phyloP scores from a whole-genome alignment of 352 stramenopile species.

The Phytophthora pinifolia region DNA sequence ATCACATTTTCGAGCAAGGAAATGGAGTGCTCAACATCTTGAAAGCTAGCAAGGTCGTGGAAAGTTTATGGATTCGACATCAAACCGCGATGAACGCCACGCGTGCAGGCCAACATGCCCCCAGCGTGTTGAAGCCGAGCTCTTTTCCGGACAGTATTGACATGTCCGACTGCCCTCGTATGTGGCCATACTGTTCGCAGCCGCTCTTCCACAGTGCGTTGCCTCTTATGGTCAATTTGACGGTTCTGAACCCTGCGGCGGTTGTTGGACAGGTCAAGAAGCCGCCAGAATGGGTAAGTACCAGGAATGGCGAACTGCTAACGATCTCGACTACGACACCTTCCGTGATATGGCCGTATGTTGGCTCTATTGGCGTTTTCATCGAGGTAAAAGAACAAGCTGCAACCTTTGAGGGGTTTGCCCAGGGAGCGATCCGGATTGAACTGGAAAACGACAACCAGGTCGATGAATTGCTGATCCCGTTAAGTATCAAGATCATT shows the following conservation, averaged over 20 bases:
- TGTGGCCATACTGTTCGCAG: slow-evolving; percentile 87
- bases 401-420: slow-evolving; percentile 41
- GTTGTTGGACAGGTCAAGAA: slow-evolving; percentile 49
- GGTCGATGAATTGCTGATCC: slow-evolving; percentile 47
- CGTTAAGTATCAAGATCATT: slow-evolving; percentile 48
- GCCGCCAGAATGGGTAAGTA: slow-evolving; percentile 50
- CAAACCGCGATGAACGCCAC: slow-evolving; percentile 23
- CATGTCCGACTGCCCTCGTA: slow-evolving; percentile 78
- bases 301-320: slow-evolving; percentile 51
- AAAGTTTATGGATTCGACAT: slow-evolving; percentile 40
- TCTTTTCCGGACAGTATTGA: slow-evolving; percentile 72
- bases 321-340: slow-evolving; percentile 48
- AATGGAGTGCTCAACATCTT: slow-evolving; percentile 73
- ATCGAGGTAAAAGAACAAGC: slow-evolving; percentile 57
- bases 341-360: slow-evolving; percentile 65
- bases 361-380: slow-evolving; percentile 71
- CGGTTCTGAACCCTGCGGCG: slow-evolving; percentile 65
- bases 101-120: slow-evolving; percentile 5
- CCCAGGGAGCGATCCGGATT: slow-evolving; percentile 40
- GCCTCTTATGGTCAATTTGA: slow-evolving; percentile 85
- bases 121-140: slow-evolving; percentile 32
- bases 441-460: slow-evolving; percentile 44
- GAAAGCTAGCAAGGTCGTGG: slow-evolving; percentile 47
- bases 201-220: slow-evolving; percentile 72
- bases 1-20: slow-evolving; percentile 88